Conservation (phyloP, 192 early-diverging fungal genomes). For the Coemansia biformis region DNA sequence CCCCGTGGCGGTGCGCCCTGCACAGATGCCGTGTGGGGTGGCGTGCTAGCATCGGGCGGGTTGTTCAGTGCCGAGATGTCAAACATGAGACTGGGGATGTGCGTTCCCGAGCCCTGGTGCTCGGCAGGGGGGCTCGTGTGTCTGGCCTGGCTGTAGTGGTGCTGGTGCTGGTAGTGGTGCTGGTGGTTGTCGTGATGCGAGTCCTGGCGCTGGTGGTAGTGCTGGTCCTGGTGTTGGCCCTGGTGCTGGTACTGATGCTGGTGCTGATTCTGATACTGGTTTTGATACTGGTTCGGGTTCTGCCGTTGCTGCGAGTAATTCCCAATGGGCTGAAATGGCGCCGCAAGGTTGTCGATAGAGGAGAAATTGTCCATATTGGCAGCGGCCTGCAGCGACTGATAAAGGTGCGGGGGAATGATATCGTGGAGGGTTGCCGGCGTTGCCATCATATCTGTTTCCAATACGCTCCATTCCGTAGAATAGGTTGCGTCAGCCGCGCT, state of each 20-base stretch:
- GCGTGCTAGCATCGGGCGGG: slow-evolving; percentile 6
- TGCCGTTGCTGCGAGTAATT: slow-evolving; percentile 2
- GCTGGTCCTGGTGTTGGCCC: slow-evolving; percentile 10
- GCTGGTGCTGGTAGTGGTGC: slow-evolving; percentile 7
- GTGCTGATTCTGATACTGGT: slow-evolving; percentile 6
- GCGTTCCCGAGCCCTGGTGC: slow-evolving; percentile 1
- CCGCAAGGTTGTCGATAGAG: slow-evolving; percentile 26
- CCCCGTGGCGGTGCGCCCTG: not conserved
- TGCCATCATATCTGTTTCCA: slow-evolving; percentile 25
- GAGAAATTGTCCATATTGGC: slow-evolving; percentile 42
- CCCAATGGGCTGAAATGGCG: slow-evolving; percentile 21
- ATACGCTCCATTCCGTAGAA: slow-evolving; percentile 5
- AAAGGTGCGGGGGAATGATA: slow-evolving; percentile 27
- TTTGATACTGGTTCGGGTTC: not conserved
- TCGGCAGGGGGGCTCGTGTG: not conserved
- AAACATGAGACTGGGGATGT: slow-evolving; percentile 17
- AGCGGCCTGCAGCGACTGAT: slow-evolving; percentile 19
- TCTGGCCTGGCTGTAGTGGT: not conserved
- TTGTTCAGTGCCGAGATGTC: slow-evolving; percentile 21
- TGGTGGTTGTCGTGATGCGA: slow-evolving; percentile 4
- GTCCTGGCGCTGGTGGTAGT: slow-evolving; percentile 1
- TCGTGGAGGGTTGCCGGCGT: slow-evolving; percentile 11
- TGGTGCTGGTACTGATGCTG: slow-evolving; percentile 10
- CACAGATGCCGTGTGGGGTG: not conserved
- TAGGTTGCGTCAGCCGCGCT: slow-evolving; percentile 3